A percentile compares a stretch with the other conserved stretches of the same genome.
Conservation (phyloP, 169 alveolate genomes). For the Condylostoma magnum region DNA sequence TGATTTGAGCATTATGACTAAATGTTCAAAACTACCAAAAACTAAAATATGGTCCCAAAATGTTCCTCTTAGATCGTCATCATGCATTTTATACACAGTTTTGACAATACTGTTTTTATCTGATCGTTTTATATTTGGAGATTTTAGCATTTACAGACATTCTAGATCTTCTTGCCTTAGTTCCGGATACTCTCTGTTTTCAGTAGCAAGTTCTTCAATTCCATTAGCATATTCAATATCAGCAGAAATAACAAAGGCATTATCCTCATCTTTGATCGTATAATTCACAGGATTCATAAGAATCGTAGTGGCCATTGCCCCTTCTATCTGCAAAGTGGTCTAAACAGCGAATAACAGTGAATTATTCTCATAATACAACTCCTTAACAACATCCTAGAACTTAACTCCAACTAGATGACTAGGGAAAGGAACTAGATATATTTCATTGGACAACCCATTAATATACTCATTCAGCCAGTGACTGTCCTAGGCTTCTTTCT, state of each 20-base stretch:
- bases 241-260: constrained; percentile 48
- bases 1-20: constrained; percentile 43
- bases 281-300: constrained; percentile 46
- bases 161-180: background rate
- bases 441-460: constrained; percentile 49
- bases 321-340: constrained; percentile 37
- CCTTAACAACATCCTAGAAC: constrained; percentile 1
- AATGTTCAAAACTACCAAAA: constrained; percentile 44
- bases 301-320: constrained; percentile 35
- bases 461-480: constrained; percentile 54
- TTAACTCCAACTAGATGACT: background rate
- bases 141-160: background rate
- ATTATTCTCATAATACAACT: constrained; percentile 28
- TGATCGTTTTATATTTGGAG: background rate
- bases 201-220: constrained; percentile 25
- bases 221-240: constrained; percentile 41
- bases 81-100: background rate
- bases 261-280: constrained; percentile 37
- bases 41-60: constrained; percentile 50
- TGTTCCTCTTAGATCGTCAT: constrained; percentile 32
- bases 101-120: too few species aligned
- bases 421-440: constrained; percentile 34
- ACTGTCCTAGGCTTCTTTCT: constrained; percentile 5
- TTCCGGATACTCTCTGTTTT: background rate
- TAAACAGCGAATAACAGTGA: constrained; percentile 31